Base-by-base conservation (phyloP, 1,284 basidiomycete genomes). In the Cerioporus squamosus region DNA sequence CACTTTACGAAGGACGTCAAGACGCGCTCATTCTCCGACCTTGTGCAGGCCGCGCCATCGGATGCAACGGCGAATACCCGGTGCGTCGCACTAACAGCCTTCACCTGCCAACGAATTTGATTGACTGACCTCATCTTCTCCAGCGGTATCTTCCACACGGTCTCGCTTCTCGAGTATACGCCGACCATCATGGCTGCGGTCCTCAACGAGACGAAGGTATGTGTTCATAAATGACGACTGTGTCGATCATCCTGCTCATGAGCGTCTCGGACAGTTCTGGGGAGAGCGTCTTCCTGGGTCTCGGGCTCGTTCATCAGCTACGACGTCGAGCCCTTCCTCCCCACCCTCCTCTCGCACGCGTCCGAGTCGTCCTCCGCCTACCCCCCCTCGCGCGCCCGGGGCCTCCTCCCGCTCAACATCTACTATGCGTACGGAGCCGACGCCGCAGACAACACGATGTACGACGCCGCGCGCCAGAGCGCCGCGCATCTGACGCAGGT, bases 321-420 rank as follows among this genome's bases (percentile, higher is more conserved):
- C 64, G 79, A 76, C 53, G 74, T 85, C 57, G 83, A 88, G 60
- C 81, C 83, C 4, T 86, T 87, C 77, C 74, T 83, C 5, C 68
- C 79, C 1, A 67, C 66, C 22, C 63, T 83, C 57, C 77, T 81
- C 65, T 67, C 69, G 2, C 79, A 83, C 63, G 74, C 70, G 49
- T 57, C 70, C 14, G 70, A 53, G 22, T 51, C 67, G 4, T 63
- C 68, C 3, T 74, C 82, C 2, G 82, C 83, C 0, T 86, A 77
- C 65, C 83, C 83, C 5, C 78, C 81, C 1, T 66, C 71, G 17
- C 79, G 84, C 52, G 59, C 69, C 1, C 65, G 61, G 6, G 71
- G 72, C 6, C 62, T 79, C 53, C 67, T 77, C 7, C 84, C 84
- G 2, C 70, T 82, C 38, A 80, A 82, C 66, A 68, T 87, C 42